Evolutionary conservation across 1,139 yeast species (phyloP).

Genomic region (Yamadazyma epiphylla): DNA sequence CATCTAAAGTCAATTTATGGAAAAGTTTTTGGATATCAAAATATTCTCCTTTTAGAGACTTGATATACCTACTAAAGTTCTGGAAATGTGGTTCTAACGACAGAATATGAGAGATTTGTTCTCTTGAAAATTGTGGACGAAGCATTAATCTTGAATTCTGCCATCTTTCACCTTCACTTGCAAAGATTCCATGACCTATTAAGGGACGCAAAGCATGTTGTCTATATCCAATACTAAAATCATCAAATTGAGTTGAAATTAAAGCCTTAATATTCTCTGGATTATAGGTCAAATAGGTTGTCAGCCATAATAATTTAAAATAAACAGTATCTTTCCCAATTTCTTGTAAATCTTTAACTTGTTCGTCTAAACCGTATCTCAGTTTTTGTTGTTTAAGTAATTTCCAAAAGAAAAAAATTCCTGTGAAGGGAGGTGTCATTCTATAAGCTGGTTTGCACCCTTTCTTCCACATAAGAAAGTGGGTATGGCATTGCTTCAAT

Average conservation of each 20-base stretch:
- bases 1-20: conserved; percentile 43
- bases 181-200: conserved; percentile 57
- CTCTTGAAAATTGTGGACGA: conserved; percentile 56
- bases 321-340: background rate
- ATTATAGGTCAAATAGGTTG: conserved; percentile 9
- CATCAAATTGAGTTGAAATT: conserved; percentile 45
- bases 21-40: conserved; percentile 38
- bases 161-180: conserved; percentile 56
- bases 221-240: conserved; percentile 48
- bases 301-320: background rate
- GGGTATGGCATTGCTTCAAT: too few species aligned
- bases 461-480: too few species aligned
- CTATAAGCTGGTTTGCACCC: too few species aligned
- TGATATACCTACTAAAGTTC: conserved; percentile 14
- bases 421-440: too few species aligned
- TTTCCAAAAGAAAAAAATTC: too few species aligned
- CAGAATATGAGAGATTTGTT: conserved; percentile 48
- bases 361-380: background rate
- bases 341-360: background rate
- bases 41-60: conserved; percentile 14
- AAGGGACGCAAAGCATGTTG: conserved; percentile 38
- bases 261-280: conserved; percentile 35
- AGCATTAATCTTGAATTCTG: conserved; percentile 52
- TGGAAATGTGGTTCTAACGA: conserved; percentile 45
- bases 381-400: background rate